phyloP scores from a whole-genome alignment of 1,284 basidiomycete genomes.

The Leccinum cinnamomeum region DNA sequence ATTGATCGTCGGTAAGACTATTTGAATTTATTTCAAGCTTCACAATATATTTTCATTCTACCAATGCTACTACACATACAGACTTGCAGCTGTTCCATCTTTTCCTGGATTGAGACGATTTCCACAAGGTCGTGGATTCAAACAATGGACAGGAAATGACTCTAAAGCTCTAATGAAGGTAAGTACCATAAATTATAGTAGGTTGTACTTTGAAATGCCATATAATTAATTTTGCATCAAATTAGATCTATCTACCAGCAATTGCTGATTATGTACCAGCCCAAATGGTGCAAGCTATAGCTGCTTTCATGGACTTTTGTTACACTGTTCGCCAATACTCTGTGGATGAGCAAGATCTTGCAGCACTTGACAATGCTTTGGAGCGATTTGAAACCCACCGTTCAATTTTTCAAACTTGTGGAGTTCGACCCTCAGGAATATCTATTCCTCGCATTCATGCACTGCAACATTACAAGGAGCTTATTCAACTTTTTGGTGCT shows the following conservation, averaged over 20 bases:
- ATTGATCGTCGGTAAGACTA: not conserved
- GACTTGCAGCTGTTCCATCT: not conserved
- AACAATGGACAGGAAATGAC: not conserved
- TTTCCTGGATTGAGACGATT: not conserved
- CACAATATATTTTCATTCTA: not conserved
- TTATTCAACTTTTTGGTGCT: not conserved
- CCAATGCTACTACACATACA: not conserved
- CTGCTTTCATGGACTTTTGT: conserved; percentile 14
- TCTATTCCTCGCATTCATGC: not conserved
- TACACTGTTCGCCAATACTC: not conserved
- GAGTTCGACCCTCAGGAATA: not conserved
- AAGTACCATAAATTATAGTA: too few species aligned
- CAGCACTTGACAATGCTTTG: not conserved
- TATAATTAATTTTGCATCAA: too few species aligned
- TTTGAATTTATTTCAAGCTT: not conserved
- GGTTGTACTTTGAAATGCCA: too few species aligned
- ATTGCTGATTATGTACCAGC: conserved; percentile 15
- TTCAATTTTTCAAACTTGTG: not conserved
- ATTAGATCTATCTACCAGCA: conserved; percentile 5
- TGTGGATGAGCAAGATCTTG: not conserved
- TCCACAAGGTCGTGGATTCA: not conserved
- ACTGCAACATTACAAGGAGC: not conserved
- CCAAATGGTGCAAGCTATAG: conserved; percentile 11
- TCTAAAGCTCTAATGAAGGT: too few species aligned
- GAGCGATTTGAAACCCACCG: not conserved